phyloP scores from a whole-genome alignment of 768 basidiomycete genomes.

The Trametes gibbosa region DNA sequence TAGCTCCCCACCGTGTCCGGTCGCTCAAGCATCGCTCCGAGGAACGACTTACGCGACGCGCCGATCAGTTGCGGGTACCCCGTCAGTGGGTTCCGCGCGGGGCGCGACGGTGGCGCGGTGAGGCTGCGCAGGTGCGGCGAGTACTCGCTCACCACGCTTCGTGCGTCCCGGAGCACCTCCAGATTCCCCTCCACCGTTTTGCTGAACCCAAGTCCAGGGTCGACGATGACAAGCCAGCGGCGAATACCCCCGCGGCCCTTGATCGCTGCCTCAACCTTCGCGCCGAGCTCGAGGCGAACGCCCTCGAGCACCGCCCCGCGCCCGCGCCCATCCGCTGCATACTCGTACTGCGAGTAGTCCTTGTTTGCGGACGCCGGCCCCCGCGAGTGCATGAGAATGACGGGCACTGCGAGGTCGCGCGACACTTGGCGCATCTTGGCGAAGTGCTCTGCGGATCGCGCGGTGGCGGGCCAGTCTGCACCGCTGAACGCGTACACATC shows the following conservation, averaged over 20 bases:
- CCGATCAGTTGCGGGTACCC: slow-evolving; percentile 74
- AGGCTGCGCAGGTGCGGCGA: slow-evolving; percentile 5
- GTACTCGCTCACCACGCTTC: slow-evolving; percentile 43
- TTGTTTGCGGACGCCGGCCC: slow-evolving; percentile 80
- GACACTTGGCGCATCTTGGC: slow-evolving; percentile 64
- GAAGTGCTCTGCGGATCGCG: slow-evolving; percentile 39
- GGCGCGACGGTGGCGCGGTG: slow-evolving; percentile 1
- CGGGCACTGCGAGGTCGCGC: slow-evolving; percentile 65
- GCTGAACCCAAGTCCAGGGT: slow-evolving; percentile 95
- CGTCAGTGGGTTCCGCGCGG: slow-evolving; percentile 44
- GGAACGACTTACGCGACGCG: slow-evolving; percentile 79
- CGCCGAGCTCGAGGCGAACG: slow-evolving; percentile 69
- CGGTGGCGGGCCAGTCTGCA: slow-evolving; percentile 39
- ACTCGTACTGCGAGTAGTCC: slow-evolving; percentile 49
- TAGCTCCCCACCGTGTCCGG: slow-evolving; percentile 38
- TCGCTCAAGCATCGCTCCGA: slow-evolving; percentile 61
- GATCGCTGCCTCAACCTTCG: slow-evolving; percentile 62
- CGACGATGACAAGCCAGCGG: slow-evolving; percentile 85
- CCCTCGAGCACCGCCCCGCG: slow-evolving; percentile 56
- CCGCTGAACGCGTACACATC: slow-evolving; percentile 87
- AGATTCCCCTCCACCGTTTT: slow-evolving; percentile 78
- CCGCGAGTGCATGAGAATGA: slow-evolving; percentile 92
- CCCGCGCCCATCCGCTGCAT: slow-evolving; percentile 35
- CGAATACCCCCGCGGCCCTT: slow-evolving; percentile 69
- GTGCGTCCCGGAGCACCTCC: slow-evolving; percentile 55